These are phyloP conservation scores for Ganoderma boninense DNA, from an alignment of 1,284 basidiomycete genomes.

Conservation along the genomic window DNA sequence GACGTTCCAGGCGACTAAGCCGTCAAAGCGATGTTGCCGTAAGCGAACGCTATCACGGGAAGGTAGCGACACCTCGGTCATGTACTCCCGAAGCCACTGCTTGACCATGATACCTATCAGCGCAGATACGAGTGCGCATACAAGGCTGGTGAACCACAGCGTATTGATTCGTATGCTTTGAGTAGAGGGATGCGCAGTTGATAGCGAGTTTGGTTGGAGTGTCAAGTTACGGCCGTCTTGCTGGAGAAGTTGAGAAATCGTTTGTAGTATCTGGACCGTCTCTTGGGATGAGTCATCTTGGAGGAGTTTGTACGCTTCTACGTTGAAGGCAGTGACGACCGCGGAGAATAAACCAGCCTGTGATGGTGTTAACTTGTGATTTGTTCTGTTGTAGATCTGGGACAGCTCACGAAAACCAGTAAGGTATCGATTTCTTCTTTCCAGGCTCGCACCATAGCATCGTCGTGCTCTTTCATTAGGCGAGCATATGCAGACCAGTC, in stretches of 20 bases:
- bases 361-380: background rate
- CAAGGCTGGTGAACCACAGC: constrained; percentile 34
- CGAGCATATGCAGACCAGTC: constrained; percentile 26
- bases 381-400: background rate
- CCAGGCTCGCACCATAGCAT: constrained; percentile 29
- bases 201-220: background rate
- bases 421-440: constrained; percentile 35
- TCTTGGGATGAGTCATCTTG: constrained; percentile 26
- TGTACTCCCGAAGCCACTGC: constrained; percentile 35
- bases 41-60: constrained; percentile 30
- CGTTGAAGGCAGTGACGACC: constrained; percentile 35
- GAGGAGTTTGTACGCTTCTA: constrained; percentile 35
- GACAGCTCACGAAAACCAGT: constrained; percentile 30
- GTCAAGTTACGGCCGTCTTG: constrained; percentile 5
- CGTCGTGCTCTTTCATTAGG: constrained; percentile 28
- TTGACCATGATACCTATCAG: constrained; percentile 36
- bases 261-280: constrained; percentile 21
- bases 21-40: constrained; percentile 40
- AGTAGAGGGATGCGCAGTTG: constrained; percentile 3
- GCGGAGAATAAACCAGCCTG: constrained; percentile 38
- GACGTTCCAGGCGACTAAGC: constrained; percentile 37
- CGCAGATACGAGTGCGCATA: constrained; percentile 32
- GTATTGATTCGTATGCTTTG: constrained; percentile 28
- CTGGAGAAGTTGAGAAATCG: constrained; percentile 29
- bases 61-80: constrained; percentile 25